Base-by-base conservation (phyloP, 1,284 basidiomycete species). In the Cryptococcus wingfieldii region DNA sequence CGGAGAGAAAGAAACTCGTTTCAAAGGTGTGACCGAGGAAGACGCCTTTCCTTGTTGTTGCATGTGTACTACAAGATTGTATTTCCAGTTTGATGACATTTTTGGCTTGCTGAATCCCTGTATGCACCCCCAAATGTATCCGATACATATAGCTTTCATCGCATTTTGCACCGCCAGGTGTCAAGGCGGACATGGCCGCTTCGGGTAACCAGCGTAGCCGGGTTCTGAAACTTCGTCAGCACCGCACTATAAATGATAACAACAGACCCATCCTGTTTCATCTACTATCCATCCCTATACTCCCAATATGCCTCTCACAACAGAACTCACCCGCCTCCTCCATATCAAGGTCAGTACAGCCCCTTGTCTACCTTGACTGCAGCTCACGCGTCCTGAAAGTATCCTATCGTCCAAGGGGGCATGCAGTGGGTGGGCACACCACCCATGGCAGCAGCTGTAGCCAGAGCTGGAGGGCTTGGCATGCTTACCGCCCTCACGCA, bases 401-500 rank as follows among this genome's bases (percentile, higher is more conserved):
- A 86, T 48, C 88, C 86, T 46, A 81, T 88, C 59, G 83, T 88
- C 3, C 88, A 88, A 61, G 71, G 71, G 43, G 72, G 70, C 28
- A 90, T 90, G 88, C 89, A 90, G 83, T 90, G 88, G 87, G 76
- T 77, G 45, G 86, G 77, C 50, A 76, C 59, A 5, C 57, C 61
- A 50, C 42, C 53, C 18, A 50, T 62, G 16, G 64, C 58, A 12
- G 84, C 89, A 13, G 91, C 90, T 0, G 87, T 94, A 4, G 90
- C 88, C 18, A 84, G 91, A 56, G 90, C 89, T 0, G 93, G 93
- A 6, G 92, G 87, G 23, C 80, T 95, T 23, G 91, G 90, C 77
- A 83, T 96, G 58, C 78, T 96, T 53, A 96, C 93, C 2, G 93
- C 90, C 1, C 81, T 82, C n/a, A 70, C 92, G 1, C 90, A 96